Evolutionary conservation across 495 filamentous ascomycete genomes (phyloP).

Genomic region (Lindgomyces ingoldianus): DNA sequence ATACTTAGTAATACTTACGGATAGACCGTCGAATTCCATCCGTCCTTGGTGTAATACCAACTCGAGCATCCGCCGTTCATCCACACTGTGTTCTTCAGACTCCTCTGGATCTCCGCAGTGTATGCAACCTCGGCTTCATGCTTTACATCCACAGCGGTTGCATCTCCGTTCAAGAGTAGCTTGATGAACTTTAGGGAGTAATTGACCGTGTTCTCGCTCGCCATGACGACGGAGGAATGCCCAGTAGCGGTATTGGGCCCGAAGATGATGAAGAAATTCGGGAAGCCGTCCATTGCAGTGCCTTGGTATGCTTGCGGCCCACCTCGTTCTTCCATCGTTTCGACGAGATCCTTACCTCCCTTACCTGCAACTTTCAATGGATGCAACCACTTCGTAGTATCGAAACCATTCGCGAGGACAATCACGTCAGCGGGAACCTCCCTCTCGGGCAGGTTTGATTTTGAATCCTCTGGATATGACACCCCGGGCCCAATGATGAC

Average conservation of each 20-base stretch:
- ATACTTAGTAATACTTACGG: conserved; percentile 48
- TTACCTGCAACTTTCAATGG: conserved; percentile 50
- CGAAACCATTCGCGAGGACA: conserved; percentile 44
- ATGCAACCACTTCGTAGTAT: conserved; percentile 48
- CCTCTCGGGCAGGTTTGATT: conserved; percentile 23
- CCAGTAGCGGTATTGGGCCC: conserved; percentile 68
- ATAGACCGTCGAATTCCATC: conserved; percentile 63
- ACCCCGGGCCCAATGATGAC: conserved; percentile 57
- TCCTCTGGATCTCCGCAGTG: conserved; percentile 55
- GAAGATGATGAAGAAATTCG: conserved; percentile 69
- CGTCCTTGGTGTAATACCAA: conserved; percentile 59
- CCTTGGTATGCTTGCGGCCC: conserved; percentile 65
- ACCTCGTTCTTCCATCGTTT: conserved; percentile 56
- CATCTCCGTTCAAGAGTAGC: conserved; percentile 52
- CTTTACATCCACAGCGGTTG: conserved; percentile 48
- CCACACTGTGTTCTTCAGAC: conserved; percentile 57
- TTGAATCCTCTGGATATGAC: conserved; percentile 46
- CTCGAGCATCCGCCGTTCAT: conserved; percentile 55
- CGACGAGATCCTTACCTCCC: conserved; percentile 52
- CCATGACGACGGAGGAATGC: conserved; percentile 62
- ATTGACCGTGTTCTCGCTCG: conserved; percentile 60
- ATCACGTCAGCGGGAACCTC: conserved; percentile 53
- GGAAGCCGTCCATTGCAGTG: conserved; percentile 64
- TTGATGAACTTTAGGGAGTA: conserved; percentile 56
- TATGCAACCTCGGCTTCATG: conserved; percentile 58